Evolutionary conservation across 768 basidiomycete species (phyloP).

Genomic region (Lentinula raphanica): DNA sequence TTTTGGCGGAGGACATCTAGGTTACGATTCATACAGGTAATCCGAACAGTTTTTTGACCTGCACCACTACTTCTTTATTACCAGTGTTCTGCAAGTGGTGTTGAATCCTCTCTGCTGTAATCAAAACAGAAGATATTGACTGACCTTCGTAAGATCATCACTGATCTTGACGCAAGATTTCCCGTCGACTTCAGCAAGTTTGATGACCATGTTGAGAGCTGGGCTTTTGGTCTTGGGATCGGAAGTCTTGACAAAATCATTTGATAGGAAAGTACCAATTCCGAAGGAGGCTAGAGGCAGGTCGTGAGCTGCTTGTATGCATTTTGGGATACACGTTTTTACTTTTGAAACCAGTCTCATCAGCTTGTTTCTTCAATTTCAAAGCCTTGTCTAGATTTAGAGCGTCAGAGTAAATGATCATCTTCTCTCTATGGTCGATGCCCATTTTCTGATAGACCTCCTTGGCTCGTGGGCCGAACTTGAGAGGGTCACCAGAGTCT

Average conservation of each 20-base stretch:
- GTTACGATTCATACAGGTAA: slow-evolving; percentile 14
- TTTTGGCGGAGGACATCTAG: not conserved
- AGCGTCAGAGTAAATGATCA: slow-evolving; percentile 81
- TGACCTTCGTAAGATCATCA: slow-evolving; percentile 80
- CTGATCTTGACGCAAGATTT: slow-evolving; percentile 88
- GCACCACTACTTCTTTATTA: slow-evolving; percentile 48
- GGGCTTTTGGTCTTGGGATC: slow-evolving; percentile 57
- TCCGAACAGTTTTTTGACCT: slow-evolving; percentile 52
- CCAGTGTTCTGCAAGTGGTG: slow-evolving; percentile 56
- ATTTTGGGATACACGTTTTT: not conserved
- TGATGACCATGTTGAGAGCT: slow-evolving; percentile 93
- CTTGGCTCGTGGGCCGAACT: slow-evolving; percentile 72
- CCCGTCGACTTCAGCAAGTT: slow-evolving; percentile 70
- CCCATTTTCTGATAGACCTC: slow-evolving; percentile 66
- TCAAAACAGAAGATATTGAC: not conserved
- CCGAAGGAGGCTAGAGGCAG: slow-evolving; percentile 71
- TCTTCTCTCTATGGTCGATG: slow-evolving; percentile 59
- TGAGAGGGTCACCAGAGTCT: slow-evolving; percentile 87
- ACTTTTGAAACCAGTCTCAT: slow-evolving; percentile 70
- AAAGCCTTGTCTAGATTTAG: slow-evolving; percentile 69
- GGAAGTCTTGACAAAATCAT: slow-evolving; percentile 65
- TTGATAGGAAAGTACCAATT: slow-evolving; percentile 89
- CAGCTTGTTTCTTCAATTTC: slow-evolving; percentile 63
- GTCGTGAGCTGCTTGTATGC: not conserved
- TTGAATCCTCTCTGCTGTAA: no score